These are phyloP conservation scores for Ramalina intermedia DNA, from an alignment of 495 filamentous ascomycete genomes.

Conservation along the genomic window DNA sequence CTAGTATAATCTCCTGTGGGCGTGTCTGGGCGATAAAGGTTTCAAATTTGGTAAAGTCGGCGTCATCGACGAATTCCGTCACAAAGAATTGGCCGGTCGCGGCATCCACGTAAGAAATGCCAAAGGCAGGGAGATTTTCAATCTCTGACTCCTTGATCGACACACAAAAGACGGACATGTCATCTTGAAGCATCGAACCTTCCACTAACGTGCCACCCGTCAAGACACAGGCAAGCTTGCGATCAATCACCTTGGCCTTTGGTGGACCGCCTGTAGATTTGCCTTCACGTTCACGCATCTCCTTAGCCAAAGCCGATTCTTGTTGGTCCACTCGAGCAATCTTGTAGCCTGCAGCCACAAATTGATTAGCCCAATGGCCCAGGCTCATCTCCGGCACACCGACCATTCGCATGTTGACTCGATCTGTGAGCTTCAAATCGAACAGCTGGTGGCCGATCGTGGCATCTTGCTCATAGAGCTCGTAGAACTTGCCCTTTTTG, in stretches of 20 bases:
- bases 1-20: slow-evolving; percentile 78
- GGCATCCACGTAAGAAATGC: slow-evolving; percentile 87
- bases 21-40: slow-evolving; percentile 89
- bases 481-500: slow-evolving; percentile 99
- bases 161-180: slow-evolving; percentile 93
- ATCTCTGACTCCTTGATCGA: slow-evolving; percentile 81
- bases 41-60: slow-evolving; percentile 93
- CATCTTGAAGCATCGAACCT: slow-evolving; percentile 90
- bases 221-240: slow-evolving; percentile 81
- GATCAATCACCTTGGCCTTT: slow-evolving; percentile 68
- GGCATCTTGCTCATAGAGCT: slow-evolving; percentile 95
- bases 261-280: slow-evolving; percentile 29
- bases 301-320: slow-evolving; percentile 89
- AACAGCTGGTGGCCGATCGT: slow-evolving; percentile 95
- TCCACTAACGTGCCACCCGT: slow-evolving; percentile 91
- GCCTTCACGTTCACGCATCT: slow-evolving; percentile 83
- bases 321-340: slow-evolving; percentile 93
- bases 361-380: slow-evolving; percentile 86
- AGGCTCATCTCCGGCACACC: slow-evolving; percentile 85
- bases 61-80: slow-evolving; percentile 81
- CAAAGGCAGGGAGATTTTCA: slow-evolving; percentile 70
- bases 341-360: slow-evolving; percentile 88
- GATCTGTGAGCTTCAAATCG: slow-evolving; percentile 92
- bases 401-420: slow-evolving; percentile 99
- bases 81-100: slow-evolving; percentile 92